Conservation (phyloP, 805 yeast species). For the Kockiozyma suomiensis region DNA sequence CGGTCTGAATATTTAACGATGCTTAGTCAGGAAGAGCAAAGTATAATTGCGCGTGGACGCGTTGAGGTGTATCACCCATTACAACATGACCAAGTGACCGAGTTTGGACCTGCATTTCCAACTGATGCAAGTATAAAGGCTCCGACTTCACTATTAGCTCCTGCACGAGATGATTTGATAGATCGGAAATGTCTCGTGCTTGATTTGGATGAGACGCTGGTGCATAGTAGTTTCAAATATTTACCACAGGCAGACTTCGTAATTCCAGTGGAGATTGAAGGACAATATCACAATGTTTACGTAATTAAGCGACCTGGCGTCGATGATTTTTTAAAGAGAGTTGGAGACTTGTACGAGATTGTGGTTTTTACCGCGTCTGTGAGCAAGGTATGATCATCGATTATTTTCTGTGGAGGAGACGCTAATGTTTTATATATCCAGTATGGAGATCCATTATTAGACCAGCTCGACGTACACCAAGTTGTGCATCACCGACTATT, state of each 20-base stretch:
- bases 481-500: constrained; percentile 88
- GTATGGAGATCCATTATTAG: constrained; percentile 93
- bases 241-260: constrained; percentile 93
- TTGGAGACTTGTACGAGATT: constrained; percentile 87
- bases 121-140: not conserved
- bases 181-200: constrained; percentile 83
- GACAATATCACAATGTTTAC: constrained; percentile 88
- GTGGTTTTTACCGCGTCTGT: constrained; percentile 98
- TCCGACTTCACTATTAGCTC: constrained; percentile 53
- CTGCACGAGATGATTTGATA: constrained; percentile 52
- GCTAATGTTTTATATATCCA: not conserved
- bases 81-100: constrained; percentile 32
- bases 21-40: constrained; percentile 17
- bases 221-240: constrained; percentile 91
- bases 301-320: constrained; percentile 98
- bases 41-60: constrained; percentile 27
- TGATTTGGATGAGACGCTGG: constrained; percentile 94
- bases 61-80: constrained; percentile 27
- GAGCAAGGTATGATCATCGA: constrained; percentile 51
- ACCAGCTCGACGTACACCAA: constrained; percentile 75
- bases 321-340: constrained; percentile 81
- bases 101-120: constrained; percentile 18
- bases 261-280: constrained; percentile 95
- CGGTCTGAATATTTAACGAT: not conserved
- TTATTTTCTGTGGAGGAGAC: not conserved